Evolutionary conservation across 2,329 filamentous ascomycete species (phyloP), one percentile per base, ranked within the genome.

Genomic region (Incumbomyces lentus): DNA sequence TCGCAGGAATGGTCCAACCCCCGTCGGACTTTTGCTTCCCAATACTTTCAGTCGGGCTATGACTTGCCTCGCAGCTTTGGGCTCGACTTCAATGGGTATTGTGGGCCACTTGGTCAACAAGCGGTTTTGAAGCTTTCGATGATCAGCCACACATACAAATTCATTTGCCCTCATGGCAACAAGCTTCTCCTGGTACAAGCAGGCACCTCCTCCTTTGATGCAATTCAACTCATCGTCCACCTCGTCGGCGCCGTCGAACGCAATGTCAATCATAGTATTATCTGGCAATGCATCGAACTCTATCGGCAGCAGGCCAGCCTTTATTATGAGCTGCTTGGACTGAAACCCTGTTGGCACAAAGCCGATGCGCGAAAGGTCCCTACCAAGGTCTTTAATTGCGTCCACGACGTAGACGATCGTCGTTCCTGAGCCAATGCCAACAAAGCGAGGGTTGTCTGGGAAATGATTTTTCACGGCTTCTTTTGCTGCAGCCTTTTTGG

Each of bases 201-300:
- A 98, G n/a, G 88, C 92, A 49, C 92, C 92, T 41, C 92, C 92
- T 46, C 92, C 92, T 71, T 96, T 96, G 71, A 98, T 96, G 62
- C 90, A 87, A 67, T 96, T 98, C 50, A 98, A 69, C 44, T 93
- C 85, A 39, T 86, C 81, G 62, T 98, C 92, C 29, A 98, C 88
- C 70, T 98, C 92, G 63, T 98, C 92, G 3, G 92, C 92, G 45
- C 92, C 92, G 61, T 98, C 92, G 62, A 98, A 98, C 41, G 85
- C 86, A 14, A 96, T 84, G 59, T 96, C 90, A 22, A 98, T 75
- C 61, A 81, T 64, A 12, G 69, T 69, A 45, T 74, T 72, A 34
- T 72, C 62, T 1, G 84, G 82, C 13, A 93, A 70, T 50, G 83
- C 78, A 59, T 90, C 84, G 58, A 94, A 85, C 55, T 81, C 79